phyloP scores from a whole-genome alignment of 2,329 filamentous ascomycete species.

The Magnaporthiopsis rhizophila region DNA sequence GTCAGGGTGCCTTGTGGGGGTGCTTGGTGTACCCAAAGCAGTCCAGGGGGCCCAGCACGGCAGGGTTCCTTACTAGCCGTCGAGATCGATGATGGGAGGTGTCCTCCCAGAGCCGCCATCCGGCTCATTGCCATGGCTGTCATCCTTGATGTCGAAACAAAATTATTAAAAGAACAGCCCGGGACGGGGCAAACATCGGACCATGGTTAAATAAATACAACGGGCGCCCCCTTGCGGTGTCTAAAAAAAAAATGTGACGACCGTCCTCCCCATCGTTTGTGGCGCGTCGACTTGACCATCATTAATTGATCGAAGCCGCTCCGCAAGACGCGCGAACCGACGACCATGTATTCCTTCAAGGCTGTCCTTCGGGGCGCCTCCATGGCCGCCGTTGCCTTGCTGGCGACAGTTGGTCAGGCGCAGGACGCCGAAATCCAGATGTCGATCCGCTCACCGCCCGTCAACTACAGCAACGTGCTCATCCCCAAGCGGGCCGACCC shows the following conservation, averaged over 20 bases:
- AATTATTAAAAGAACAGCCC: neutral
- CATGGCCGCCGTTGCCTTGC: slow-evolving; percentile 1
- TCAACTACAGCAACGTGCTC: slow-evolving; percentile 22
- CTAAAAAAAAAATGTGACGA: neutral
- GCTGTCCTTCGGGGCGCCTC: slow-evolving; percentile 2
- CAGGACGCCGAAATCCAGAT: neutral
- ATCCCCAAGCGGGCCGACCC: slow-evolving; percentile 21
- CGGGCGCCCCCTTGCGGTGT: neutral
- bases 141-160: neutral
- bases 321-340: slow-evolving; percentile 1
- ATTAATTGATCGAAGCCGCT: neutral
- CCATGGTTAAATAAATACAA: neutral
- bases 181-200: neutral
- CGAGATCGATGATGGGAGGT: neutral
- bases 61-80: neutral
- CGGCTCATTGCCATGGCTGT: neutral
- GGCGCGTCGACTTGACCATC: neutral
- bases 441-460: slow-evolving; percentile 14
- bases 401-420: slow-evolving; percentile 3
- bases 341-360: slow-evolving; percentile 5
- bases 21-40: neutral
- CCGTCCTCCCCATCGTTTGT: neutral
- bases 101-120: neutral
- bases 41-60: too few species aligned
- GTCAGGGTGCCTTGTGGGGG: neutral